phyloP scores from a whole-genome alignment of 352 stramenopile genomes.

The Pythium aphanidermatum region DNA sequence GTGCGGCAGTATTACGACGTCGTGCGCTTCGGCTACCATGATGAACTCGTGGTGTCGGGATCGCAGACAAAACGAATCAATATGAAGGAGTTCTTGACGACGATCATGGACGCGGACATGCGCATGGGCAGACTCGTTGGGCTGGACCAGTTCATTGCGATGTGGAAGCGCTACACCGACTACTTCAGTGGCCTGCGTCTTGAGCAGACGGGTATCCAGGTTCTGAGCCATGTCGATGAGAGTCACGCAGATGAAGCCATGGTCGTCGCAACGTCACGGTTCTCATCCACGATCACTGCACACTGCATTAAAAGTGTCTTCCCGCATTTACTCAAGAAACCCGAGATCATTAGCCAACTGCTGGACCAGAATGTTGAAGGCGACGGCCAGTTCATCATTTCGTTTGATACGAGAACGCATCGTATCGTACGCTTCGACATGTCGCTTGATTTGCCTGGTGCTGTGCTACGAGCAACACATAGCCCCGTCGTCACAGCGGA shows the following conservation, averaged over 20 bases:
- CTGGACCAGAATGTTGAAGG: not conserved
- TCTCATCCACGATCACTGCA: conserved; percentile 2
- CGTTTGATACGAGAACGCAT: conserved; percentile 7
- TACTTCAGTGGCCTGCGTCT: not conserved
- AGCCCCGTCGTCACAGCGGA: not conserved
- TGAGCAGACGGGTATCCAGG: not conserved
- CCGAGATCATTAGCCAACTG: not conserved
- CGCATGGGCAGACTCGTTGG: not conserved
- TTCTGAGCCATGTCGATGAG: not conserved
- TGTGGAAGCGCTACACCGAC: conserved; percentile 2
- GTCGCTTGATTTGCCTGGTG: conserved; percentile 8
- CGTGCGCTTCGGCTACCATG: conserved; percentile 13
- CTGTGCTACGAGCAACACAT: conserved; percentile 1
- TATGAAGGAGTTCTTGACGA: not conserved
- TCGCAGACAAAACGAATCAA: not conserved
- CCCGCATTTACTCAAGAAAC: not conserved
- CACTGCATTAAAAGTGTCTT: conserved; percentile 8
- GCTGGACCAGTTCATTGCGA: conserved; percentile 5
- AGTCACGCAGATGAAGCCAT: not conserved
- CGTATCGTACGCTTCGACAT: conserved; percentile 12
- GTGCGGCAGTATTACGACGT: conserved; percentile 15
- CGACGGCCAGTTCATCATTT: conserved; percentile 9
- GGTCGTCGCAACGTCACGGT: conserved; percentile 1
- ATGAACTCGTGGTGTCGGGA: not conserved
- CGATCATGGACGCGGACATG: conserved; percentile 8